Base-by-base conservation (phyloP, 2,329 filamentous ascomycete genomes). In the Aspergillus sp. region DNA sequence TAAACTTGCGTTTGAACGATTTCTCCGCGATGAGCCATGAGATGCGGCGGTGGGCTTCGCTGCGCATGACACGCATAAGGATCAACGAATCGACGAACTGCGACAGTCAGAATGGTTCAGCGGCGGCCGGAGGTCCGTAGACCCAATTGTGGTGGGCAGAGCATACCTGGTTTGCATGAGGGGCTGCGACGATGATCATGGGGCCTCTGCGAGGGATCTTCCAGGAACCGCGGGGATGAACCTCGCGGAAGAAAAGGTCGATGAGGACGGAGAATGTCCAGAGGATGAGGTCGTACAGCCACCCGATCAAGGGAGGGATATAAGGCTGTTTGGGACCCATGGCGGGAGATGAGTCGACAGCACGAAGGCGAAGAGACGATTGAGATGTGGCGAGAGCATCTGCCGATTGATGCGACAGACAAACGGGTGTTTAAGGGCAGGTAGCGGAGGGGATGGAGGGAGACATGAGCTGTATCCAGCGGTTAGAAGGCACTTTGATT, bases 191-290 rank as follows among this genome's bases (percentile, higher is more conserved):
- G 52, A 98, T 91, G 38, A 98, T 84, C 42, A 98, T 76, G 1
- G 91, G 88, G 0, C 88, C 91, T 42, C 77, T 74, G 51, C 82
- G 78, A 27, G 91, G 91, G 27, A 98, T 83, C 61, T 88, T 89
- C 86, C 91, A 98, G 42, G 88, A 85, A 46, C 86, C 86, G 44
- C 91, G 76, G 8, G 91, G 91, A 57, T 96, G 88, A 11, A 98
- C 86, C 63, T 98, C 91, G 47, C 91, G 81, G 69, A 98, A 98
- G 75, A 98, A 98, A 46, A 95, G 78, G 61, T 98, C 91, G 44
- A 93, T 79, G 32, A 96, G 71, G 43, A 96, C 57, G 2, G 68
- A 69, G 41, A 71, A 63, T 7, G 57, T 53, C 68, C 68, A 71
- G 24, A 71, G 50, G 29, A 67, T 55, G 15, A 68, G 41, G 48